These are phyloP conservation scores for Gyrodon lividus DNA, from an alignment of 768 basidiomycete genomes.

Conservation along the genomic window DNA sequence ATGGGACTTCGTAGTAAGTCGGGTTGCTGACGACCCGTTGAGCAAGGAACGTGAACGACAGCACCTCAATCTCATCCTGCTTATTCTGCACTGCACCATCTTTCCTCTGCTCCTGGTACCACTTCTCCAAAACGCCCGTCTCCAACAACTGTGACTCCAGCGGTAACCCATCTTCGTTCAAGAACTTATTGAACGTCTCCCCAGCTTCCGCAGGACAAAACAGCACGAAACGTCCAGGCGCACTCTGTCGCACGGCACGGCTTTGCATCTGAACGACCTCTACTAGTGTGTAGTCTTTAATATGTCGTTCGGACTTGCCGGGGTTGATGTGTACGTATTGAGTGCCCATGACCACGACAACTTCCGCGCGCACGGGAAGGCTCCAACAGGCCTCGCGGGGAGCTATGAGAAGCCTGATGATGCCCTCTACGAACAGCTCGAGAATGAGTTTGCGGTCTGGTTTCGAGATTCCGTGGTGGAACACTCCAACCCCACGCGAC, in stretches of 20 bases:
- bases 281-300: constrained; percentile 75
- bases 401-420: constrained; percentile 76
- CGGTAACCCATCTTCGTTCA: constrained; percentile 80
- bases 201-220: constrained; percentile 89
- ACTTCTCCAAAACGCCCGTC: constrained; percentile 44
- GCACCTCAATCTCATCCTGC: constrained; percentile 70
- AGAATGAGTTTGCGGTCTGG: constrained; percentile 72
- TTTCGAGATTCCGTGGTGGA: constrained; percentile 68
- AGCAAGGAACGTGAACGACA: constrained; percentile 82
- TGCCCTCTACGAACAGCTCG: constrained; percentile 77
- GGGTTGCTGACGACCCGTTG: constrained; percentile 76
- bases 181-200: constrained; percentile 78
- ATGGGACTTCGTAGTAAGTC: constrained; percentile 69
- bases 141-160: constrained; percentile 78
- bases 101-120: constrained; percentile 44
- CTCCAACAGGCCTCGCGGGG: constrained; percentile 87
- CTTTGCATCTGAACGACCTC: constrained; percentile 94
- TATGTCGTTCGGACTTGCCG: constrained; percentile 55
- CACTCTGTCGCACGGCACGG: constrained; percentile 66
- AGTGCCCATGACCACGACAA: constrained; percentile 89
- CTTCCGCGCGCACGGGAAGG: constrained; percentile 77
- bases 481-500: constrained; percentile 85
- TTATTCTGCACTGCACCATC: constrained; percentile 44
- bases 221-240: constrained; percentile 68
- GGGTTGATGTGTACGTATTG: constrained; percentile 66